Evolutionary conservation across 1,284 basidiomycete species (phyloP).

Genomic region (Papiliotrema fonsecae): DNA sequence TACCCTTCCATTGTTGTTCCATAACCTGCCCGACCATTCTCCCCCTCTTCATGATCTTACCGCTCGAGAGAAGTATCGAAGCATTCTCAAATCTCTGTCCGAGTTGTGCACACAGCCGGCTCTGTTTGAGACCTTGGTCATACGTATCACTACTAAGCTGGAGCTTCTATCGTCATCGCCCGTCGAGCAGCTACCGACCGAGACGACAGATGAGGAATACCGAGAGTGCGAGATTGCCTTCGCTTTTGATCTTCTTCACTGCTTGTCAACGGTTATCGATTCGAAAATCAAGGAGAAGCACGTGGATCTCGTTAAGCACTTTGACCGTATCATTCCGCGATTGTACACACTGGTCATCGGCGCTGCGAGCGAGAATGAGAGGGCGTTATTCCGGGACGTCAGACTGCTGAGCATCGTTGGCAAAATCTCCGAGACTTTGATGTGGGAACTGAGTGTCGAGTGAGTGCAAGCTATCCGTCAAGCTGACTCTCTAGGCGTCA

Average conservation of each 20-base stretch:
- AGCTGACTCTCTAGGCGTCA: conserved; percentile 51
- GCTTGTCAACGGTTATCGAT: conserved; percentile 60
- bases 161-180: conserved; percentile 53
- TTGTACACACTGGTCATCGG: conserved; percentile 67
- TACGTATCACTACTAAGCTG: conserved; percentile 73
- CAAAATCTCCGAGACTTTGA: conserved; percentile 63
- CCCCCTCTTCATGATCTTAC: conserved; percentile 57
- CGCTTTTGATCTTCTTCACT: conserved; percentile 71
- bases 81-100: conserved; percentile 65
- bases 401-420: conserved; percentile 63
- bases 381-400: conserved; percentile 55
- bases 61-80: conserved; percentile 63
- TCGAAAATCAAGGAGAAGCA: conserved; percentile 62
- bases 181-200: conserved; percentile 8
- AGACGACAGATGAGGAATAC: conserved; percentile 10
- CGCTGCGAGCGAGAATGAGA: conserved; percentile 40
- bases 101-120: conserved; percentile 68
- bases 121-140: conserved; percentile 78
- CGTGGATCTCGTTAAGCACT: conserved; percentile 69
- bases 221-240: conserved; percentile 66
- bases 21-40: conserved; percentile 62
- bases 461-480: conserved; percentile 49
- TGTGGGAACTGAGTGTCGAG: conserved; percentile 61
- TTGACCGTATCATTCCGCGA: conserved; percentile 65
- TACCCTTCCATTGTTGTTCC: conserved; percentile 75